phyloP scores from a whole-genome alignment of 768 basidiomycete genomes.

The Pulveroboletus frians region DNA sequence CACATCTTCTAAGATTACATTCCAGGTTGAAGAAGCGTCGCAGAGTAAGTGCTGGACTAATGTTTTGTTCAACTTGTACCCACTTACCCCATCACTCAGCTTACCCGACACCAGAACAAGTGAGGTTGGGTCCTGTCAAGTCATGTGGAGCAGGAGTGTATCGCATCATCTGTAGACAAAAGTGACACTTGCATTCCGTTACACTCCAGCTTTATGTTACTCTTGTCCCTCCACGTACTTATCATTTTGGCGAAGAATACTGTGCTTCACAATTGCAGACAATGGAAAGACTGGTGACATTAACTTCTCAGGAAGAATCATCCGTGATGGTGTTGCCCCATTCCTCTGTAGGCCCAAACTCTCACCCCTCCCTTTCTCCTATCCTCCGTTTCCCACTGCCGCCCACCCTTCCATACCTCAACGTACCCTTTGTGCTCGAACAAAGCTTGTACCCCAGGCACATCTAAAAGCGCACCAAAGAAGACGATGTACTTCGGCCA shows the following conservation, averaged over 20 bases:
- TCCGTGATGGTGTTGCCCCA: neutral
- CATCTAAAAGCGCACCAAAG: slow-evolving; percentile 71
- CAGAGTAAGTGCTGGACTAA: slow-evolving; percentile 52
- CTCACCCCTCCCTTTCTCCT: slow-evolving; percentile 62
- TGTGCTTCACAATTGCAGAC: neutral
- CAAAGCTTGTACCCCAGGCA: slow-evolving; percentile 42
- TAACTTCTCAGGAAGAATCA: neutral
- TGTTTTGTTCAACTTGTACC: neutral
- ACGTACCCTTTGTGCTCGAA: slow-evolving; percentile 55
- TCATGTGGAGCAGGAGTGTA: neutral
- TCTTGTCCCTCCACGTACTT: neutral
- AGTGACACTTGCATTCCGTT: neutral
- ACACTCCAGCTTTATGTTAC: neutral
- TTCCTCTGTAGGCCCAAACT: slow-evolving; percentile 48
- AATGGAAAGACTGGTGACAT: neutral
- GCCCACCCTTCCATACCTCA: slow-evolving; percentile 60
- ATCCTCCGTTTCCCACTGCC: slow-evolving; percentile 67
- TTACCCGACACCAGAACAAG: slow-evolving; percentile 40
- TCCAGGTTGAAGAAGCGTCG: slow-evolving; percentile 83
- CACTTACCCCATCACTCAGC: slow-evolving; percentile 31
- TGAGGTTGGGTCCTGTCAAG: slow-evolving; percentile 9
- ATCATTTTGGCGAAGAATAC: neutral
- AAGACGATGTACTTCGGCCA: slow-evolving; percentile 83
- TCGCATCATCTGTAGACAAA: slow-evolving; percentile 6
- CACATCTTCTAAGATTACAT: slow-evolving; percentile 5